Percentiles rank a stretch among this genome's conserved stretches.
phyloP scores from a whole-genome alignment of 768 basidiomycete species.

The Coprinopsis cinerea region DNA sequence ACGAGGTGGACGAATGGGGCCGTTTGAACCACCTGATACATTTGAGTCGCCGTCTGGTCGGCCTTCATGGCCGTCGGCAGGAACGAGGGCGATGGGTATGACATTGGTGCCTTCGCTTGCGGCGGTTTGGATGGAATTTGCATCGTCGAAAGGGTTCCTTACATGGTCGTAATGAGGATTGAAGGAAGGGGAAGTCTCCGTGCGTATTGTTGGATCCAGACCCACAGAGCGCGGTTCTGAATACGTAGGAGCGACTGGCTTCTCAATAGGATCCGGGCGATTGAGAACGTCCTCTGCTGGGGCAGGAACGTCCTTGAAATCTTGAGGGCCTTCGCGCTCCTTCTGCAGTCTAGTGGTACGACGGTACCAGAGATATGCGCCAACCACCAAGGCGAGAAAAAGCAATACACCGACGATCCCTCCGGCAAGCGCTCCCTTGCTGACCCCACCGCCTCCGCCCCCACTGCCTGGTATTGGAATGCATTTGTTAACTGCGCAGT shows the following conservation, averaged over 20 bases:
- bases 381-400: conserved; percentile 47
- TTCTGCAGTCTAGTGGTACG: conserved; percentile 43
- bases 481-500: conserved; percentile 51
- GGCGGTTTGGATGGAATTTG: conserved; percentile 78
- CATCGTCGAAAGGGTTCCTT: conserved; percentile 70
- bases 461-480: conserved; percentile 24
- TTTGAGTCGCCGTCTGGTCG: conserved; percentile 22
- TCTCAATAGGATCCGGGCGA: conserved; percentile 77
- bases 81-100: conserved; percentile 78
- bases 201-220: conserved; percentile 12
- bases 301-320: conserved; percentile 59
- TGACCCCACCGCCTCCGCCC: conserved; percentile 35
- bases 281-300: conserved; percentile 73
- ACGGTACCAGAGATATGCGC: conserved; percentile 60
- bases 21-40: conserved; percentile 32
- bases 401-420: conserved; percentile 61
- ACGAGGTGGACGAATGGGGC: conserved; percentile 50
- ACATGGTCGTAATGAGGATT: conserved; percentile 2
- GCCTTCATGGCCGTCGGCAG: conserved; percentile 41
- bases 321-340: conserved; percentile 25
- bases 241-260: conserved; percentile 31
- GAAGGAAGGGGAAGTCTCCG: conserved; percentile 21
- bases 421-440: conserved; percentile 69
- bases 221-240: conserved; percentile 11
- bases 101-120: conserved; percentile 78